Percentiles rank a stretch among this genome's conserved stretches.
Conservation (phyloP, 257 asterid species). For the Solanum stenotomum region DNA sequence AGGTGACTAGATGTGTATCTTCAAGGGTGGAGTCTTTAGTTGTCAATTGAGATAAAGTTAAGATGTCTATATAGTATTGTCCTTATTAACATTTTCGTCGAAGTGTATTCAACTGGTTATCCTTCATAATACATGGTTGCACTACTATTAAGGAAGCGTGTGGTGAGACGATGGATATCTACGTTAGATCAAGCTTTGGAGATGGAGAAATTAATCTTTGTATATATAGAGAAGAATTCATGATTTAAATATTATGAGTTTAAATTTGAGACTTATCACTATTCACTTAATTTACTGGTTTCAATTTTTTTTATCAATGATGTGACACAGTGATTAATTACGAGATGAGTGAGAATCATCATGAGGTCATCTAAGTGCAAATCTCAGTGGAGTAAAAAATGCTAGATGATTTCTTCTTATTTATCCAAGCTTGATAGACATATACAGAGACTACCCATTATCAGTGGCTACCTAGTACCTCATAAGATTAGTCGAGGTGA, state of each 20-base stretch:
- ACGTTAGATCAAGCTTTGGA: background rate
- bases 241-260: background rate
- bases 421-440: background rate
- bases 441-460: background rate
- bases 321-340: background rate
- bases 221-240: background rate
- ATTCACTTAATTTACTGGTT: background rate
- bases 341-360: background rate
- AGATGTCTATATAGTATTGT: background rate
- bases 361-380: background rate
- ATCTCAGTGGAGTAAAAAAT: background rate
- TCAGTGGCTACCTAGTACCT: background rate
- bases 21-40: too few species aligned
- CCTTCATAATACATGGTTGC: background rate
- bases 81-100: background rate
- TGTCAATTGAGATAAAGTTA: background rate
- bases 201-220: background rate
- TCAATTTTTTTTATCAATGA: too few species aligned
- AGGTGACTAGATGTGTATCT: background rate
- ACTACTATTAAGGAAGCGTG: fast-evolving
- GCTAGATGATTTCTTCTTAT: background rate
- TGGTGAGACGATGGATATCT: too few species aligned
- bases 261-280: background rate
- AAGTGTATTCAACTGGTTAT: background rate
- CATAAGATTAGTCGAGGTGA: background rate